These are phyloP conservation scores for Pythium pectinolyticum DNA, from an alignment of 352 stramenopile species.

Conservation along the genomic window DNA sequence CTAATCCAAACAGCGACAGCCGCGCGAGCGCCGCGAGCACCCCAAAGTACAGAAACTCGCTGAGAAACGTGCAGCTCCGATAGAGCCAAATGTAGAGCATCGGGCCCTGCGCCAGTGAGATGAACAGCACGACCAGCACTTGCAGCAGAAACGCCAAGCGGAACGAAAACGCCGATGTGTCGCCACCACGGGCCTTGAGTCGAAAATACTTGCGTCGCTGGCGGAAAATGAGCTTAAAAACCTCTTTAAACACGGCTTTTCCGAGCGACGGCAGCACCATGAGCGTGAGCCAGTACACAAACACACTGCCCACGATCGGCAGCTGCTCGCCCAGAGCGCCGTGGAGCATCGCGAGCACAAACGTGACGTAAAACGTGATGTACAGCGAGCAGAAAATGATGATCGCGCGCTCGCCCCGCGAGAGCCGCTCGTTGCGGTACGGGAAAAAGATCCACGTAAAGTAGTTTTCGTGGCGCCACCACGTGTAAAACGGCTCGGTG, in stretches of 20 bases:
- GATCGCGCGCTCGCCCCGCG: slow-evolving; percentile 54
- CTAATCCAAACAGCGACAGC: slow-evolving; percentile 51
- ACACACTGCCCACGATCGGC: slow-evolving; percentile 38
- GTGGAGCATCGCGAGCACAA: slow-evolving; percentile 63
- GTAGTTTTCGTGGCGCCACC: slow-evolving; percentile 78
- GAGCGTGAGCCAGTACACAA: slow-evolving; percentile 57
- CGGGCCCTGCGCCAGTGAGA: slow-evolving; percentile 48
- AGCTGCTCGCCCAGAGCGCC: slow-evolving; percentile 39
- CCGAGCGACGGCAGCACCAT: slow-evolving; percentile 51
- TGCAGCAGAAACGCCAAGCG: slow-evolving; percentile 58
- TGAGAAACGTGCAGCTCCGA: slow-evolving; percentile 60
- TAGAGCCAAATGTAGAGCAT: slow-evolving; percentile 73
- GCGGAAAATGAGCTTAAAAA: slow-evolving; percentile 76
- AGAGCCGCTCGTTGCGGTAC: slow-evolving; percentile 64
- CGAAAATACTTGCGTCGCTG: slow-evolving; percentile 71
- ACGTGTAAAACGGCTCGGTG: slow-evolving; percentile 71
- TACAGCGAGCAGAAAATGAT: slow-evolving; percentile 73
- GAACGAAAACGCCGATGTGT: slow-evolving; percentile 54
- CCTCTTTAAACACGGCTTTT: slow-evolving; percentile 74
- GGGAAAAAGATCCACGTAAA: slow-evolving; percentile 77
- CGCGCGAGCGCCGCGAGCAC: slow-evolving; percentile 53
- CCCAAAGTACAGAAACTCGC: slow-evolving; percentile 71
- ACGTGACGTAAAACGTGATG: slow-evolving; percentile 76
- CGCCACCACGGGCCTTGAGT: slow-evolving; percentile 39
- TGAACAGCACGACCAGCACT: slow-evolving; percentile 49